phyloP scores from a whole-genome alignment of 2,329 filamentous ascomycete genomes.

The Aureobasidium sp. region DNA sequence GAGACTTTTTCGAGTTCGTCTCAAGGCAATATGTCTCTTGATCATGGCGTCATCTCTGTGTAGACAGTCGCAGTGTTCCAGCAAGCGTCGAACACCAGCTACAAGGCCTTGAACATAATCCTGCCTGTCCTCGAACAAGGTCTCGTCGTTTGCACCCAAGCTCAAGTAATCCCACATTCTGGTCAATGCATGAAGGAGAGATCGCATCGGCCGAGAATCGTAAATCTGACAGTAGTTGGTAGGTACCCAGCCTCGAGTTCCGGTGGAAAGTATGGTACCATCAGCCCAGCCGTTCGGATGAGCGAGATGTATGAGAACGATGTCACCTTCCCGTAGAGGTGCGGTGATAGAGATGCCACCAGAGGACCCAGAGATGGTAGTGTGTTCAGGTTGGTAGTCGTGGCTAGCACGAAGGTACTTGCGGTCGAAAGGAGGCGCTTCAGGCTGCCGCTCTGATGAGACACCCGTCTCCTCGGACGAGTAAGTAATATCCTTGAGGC shows the following conservation, averaged over 20 bases:
- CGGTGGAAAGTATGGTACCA: conserved; percentile 78
- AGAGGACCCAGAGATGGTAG: conserved; percentile 69
- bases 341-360: conserved; percentile 58
- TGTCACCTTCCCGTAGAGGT: conserved; percentile 79
- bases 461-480: not conserved
- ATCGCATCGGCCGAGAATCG: conserved; percentile 78
- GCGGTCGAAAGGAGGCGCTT: conserved; percentile 59
- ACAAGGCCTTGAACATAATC: conserved; percentile 93
- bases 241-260: conserved; percentile 86
- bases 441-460: not conserved
- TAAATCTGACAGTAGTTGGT: conserved; percentile 98
- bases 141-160: conserved; percentile 55
- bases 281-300: conserved; percentile 99
- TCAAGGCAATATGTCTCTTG: conserved; percentile 64
- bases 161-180: conserved; percentile 90
- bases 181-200: conserved; percentile 73
- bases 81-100: conserved; percentile 78
- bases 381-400: conserved; percentile 73
- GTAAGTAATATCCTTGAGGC: not conserved
- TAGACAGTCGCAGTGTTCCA: conserved; percentile 82
- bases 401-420: conserved; percentile 94
- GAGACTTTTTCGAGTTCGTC: conserved; percentile 75
- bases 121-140: conserved; percentile 76
- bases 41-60: conserved; percentile 72
- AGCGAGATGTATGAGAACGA: conserved; percentile 90